Evolutionary conservation across 179 eudicot species (phyloP), one percentile per base, ranked within the genome.

Genomic region (Silene vulgaris): DNA sequence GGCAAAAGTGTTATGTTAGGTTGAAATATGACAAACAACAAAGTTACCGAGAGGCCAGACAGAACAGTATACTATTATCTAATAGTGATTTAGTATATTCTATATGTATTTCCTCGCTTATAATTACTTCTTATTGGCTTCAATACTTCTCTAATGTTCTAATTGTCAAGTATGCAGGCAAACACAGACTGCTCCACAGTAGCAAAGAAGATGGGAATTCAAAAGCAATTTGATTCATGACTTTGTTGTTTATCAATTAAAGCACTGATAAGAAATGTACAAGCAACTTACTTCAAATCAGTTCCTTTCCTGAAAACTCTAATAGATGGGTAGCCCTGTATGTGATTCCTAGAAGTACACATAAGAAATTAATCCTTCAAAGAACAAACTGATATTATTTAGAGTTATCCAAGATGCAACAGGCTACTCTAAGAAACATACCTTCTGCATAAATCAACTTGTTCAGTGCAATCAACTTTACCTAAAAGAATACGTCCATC

Each of bases 311-410:
- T 92, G 69, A 92, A 92, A 73, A 94, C 91, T 82, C 99, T 90
- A 69, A 95, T 89, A 61, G 99, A 92, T 62, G 99, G 99, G 85
- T 92, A 95, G 9, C 93, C 99, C 78, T 95, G 99, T 71, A 94
- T 84, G 85, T 95, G 97, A 84, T 95, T 81, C 92, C 99, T 95
- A 89, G 78, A 76, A 82, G 59, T 43, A 56, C 23, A 57, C 77
- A 65, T 0, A 65, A 71, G 32, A 23, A 73, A 54, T 76, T 63
- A 76, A 48, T 48, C 23, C 75, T 14, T 72, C 75, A 30, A 56
- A 72, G 9, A 56, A 63, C 62, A 29, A 72, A 72, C 2, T 50
- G 50, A 9, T 17, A 37, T 19, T 69, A 20, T 14, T 14, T 71
- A 13, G 11, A 14, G 65, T 56, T 28, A 56, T 16, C 75, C 45